Base-by-base conservation (phyloP, 768 basidiomycete genomes). In the Dentipellis fragilis region DNA sequence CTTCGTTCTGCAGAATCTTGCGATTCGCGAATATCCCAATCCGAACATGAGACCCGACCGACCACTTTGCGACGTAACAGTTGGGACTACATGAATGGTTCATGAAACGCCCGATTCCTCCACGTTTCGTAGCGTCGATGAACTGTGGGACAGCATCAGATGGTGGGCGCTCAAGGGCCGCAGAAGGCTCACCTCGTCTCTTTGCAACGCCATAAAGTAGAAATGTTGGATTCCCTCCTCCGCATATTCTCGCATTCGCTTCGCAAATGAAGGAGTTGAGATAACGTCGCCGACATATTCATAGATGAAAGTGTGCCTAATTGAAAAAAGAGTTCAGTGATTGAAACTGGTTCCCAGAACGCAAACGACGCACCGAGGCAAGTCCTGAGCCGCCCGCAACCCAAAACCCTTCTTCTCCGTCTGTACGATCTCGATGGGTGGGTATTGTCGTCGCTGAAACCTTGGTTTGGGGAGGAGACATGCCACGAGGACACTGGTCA, bases 171-270 rank as follows among this genome's bases (percentile, higher is more conserved):
- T 14, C 23, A 45, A 37, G 10, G 21, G 16, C 21, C 22, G 16
- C 10, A 3, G 16, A 40, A 36, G 16, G 12, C 81, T 54, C 62
- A 93, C 94, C 80, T 98, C 93, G 62, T 95, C 93, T 66, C 90
- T 93, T 72, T 99, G 96, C 56, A 99, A 71, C 89, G 95, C 94
- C 96, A 98, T 99, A 68, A 99, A 99, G 73, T 98, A 99, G 64
- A 98, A 99, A 69, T 98, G 96, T 52, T 81, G 77, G 60, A 97
- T 93, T 16, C 95, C 95, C 67, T 96, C 91, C 45, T 85, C 81
- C 2, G 83, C 94, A 67, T 99, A 99, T 9, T 87, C 85, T 39
- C 87, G 81, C 92, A 99, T 97, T 34, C 95, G 84, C 68, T 90
- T 92, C 71, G 87, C 81, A 68, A 99, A 96, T 14, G 87, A 85